Base-by-base conservation (phyloP, 208 protist species). In the Wallacemonas sp. region DNA sequence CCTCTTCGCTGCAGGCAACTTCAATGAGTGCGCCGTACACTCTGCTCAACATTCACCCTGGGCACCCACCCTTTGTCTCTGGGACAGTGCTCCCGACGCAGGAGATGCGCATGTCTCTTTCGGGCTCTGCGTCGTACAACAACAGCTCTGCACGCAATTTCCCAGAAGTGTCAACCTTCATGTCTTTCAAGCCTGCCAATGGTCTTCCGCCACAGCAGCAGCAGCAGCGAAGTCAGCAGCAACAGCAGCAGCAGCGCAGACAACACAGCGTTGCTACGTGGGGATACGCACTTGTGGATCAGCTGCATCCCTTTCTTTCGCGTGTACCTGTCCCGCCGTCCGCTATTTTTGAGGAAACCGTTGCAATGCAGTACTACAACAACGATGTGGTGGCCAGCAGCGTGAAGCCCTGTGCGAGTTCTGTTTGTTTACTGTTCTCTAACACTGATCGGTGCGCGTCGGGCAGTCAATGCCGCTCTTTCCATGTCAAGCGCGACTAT, bases 271-370 rank as follows among this genome's bases (percentile, higher is more conserved):
- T 79, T 4, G 17, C 53, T 24, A 44, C 52, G 29, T 85, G 79
- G 79, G 79, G 79, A 1, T 85, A 79, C n/a, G 79, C 79, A 3
- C 52, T 85, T 0, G 79, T 76, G 2, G 79, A 85, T 46, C 71
- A 73, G 33, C 41, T 76, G 21, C 79, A 85, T 48, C 66, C 71
- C 21, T 75, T 66, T 26, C 65, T 82, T 17, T 70, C 74, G 37
- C 79, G 79, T 8, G 77, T 85, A 17, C 79, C 79, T 1, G 67
- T 85, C 0, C 68, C 79, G 15, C 74, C 71, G 24, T 85, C 79
- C 9, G 71, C 63, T 21, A 64, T 85, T 36, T 53, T 44, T 33
- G 78, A 84, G 65, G 46, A 67, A 15, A 85, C 79, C 9, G 27
- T 48, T 33, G 79, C 68, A 34, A 76, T 75, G 54, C 55, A 37